A percentile compares a stretch with the other conserved stretches of the same genome.
phyloP scores from a whole-genome alignment of 2,329 filamentous ascomycete species.

The Chaetomium sp. region DNA sequence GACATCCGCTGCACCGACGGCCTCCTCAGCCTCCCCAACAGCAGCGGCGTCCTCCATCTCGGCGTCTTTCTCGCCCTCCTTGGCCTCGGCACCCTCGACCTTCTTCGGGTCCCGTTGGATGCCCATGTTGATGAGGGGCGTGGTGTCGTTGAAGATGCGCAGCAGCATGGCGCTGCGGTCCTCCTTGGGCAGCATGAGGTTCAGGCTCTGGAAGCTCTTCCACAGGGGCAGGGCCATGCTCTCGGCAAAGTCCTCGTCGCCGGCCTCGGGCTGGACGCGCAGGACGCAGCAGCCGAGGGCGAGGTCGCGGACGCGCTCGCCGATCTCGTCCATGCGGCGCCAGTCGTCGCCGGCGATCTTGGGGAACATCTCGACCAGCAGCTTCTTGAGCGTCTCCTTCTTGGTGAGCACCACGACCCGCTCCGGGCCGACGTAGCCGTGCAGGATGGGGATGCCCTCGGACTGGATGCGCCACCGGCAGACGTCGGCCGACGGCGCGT shows the following conservation, averaged over 20 bases:
- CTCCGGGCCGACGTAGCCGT: constrained; percentile 82
- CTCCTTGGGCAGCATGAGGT: constrained; percentile 98
- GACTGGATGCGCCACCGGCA: constrained; percentile 95
- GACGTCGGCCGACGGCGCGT: constrained; percentile 81
- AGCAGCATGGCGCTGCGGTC: constrained; percentile 91
- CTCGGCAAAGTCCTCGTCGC: constrained; percentile 63
- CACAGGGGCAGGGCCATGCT: constrained; percentile 88
- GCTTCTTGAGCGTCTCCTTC: constrained; percentile 75
- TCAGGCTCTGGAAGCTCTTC: constrained; percentile 89
- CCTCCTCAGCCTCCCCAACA: constrained; percentile 18
- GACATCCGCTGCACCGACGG: not conserved
- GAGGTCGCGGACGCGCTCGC: constrained; percentile 75
- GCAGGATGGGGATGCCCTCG: constrained; percentile 87
- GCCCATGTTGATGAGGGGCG: constrained; percentile 74
- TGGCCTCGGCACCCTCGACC: constrained; percentile 20
- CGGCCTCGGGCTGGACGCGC: constrained; percentile 73
- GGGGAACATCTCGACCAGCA: constrained; percentile 96
- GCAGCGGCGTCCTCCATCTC: constrained; percentile 19
- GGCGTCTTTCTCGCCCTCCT: constrained; percentile 3
- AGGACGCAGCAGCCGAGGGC: constrained; percentile 92
- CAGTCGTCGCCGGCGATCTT: constrained; percentile 76
- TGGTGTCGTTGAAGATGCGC: constrained; percentile 85
- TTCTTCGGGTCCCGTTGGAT: constrained; percentile 51
- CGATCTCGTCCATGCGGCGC: constrained; percentile 81
- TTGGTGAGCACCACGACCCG: constrained; percentile 74